A percentile compares a stretch with the other conserved stretches of the same genome.
phyloP scores from a whole-genome alignment of 345 rosid genomes.

The Ailanthus altissimus region DNA sequence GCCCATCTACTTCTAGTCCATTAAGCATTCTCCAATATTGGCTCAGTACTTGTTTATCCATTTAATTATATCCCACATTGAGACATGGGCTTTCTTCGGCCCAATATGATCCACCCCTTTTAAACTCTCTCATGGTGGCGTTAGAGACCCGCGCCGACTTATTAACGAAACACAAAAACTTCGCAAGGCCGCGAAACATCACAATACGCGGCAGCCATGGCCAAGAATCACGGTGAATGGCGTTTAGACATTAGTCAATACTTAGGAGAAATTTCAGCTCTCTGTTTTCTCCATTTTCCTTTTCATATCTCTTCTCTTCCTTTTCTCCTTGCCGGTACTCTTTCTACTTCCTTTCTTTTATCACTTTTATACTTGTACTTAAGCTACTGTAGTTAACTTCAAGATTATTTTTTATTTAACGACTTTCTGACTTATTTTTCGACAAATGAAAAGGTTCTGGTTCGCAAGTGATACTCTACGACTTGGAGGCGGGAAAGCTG shows the following conservation, averaged over 20 bases:
- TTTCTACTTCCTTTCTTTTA: not conserved
- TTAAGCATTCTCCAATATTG: no score
- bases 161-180: not conserved
- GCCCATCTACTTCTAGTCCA: no score
- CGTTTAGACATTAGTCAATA: slow-evolving; percentile 54
- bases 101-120: not conserved
- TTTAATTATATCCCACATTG: not conserved
- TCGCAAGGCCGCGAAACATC: not conserved
- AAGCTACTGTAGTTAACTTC: not conserved
- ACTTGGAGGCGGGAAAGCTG: slow-evolving; percentile 50
- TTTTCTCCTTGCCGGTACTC: slow-evolving; percentile 63
- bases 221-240: slow-evolving; percentile 41
- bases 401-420: not conserved
- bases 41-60: no score
- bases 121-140: not conserved
- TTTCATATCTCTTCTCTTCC: slow-evolving; percentile 48
- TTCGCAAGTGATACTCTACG: slow-evolving; percentile 65
- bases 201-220: slow-evolving; percentile 34
- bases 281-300: slow-evolving; percentile 69
- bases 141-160: not conserved
- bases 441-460: slow-evolving; percentile 60
- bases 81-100: no score
- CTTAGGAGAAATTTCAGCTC: slow-evolving; percentile 84
- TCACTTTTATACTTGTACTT: not conserved
- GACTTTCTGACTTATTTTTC: not conserved